phyloP scores from a whole-genome alignment of 495 filamentous ascomycete species.

The Penicillium diatomitis region DNA sequence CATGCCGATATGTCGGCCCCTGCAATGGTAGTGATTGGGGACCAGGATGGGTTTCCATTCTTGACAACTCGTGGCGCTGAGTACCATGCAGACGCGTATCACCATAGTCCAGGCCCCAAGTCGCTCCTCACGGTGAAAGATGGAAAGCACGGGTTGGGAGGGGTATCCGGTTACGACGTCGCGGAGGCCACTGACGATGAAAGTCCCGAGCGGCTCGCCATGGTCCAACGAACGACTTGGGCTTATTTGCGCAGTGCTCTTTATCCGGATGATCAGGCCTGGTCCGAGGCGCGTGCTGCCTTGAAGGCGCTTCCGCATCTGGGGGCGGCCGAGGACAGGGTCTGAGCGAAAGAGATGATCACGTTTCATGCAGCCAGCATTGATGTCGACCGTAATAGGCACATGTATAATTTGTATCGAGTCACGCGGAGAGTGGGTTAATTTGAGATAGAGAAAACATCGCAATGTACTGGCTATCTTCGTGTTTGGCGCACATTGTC shows the following conservation, averaged over 20 bases:
- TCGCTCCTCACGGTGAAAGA: constrained; percentile 26
- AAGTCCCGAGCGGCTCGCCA: constrained; percentile 23
- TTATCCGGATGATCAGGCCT: constrained; percentile 26
- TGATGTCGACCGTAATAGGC: too few relatives aligned
- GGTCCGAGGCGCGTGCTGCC: constrained; percentile 21
- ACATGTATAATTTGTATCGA: too few relatives aligned
- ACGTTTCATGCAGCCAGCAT: background rate
- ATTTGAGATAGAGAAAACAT: too few relatives aligned
- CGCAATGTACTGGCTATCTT: too few relatives aligned
- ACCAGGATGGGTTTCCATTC: constrained; percentile 26
- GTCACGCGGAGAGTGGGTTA: too few relatives aligned
- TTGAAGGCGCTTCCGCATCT: constrained; percentile 17
- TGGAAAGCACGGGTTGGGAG: constrained; percentile 28
- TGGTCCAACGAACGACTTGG: constrained; percentile 31
- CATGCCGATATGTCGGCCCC: constrained; percentile 29
- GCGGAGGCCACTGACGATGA: constrained; percentile 29
- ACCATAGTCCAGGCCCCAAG: constrained; percentile 25
- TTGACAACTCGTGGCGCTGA: constrained; percentile 27
- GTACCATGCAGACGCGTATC: constrained; percentile 34
- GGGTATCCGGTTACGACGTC: constrained; percentile 32
- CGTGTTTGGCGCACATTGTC: too few relatives aligned
- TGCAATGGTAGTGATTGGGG: constrained; percentile 29
- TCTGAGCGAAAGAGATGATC: background rate
- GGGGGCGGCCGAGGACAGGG: constrained; percentile 23
- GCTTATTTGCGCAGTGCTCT: constrained; percentile 32